These are phyloP conservation scores for Echium plantagineum DNA, from an alignment of 257 asterid genomes.

Conservation along the genomic window DNA sequence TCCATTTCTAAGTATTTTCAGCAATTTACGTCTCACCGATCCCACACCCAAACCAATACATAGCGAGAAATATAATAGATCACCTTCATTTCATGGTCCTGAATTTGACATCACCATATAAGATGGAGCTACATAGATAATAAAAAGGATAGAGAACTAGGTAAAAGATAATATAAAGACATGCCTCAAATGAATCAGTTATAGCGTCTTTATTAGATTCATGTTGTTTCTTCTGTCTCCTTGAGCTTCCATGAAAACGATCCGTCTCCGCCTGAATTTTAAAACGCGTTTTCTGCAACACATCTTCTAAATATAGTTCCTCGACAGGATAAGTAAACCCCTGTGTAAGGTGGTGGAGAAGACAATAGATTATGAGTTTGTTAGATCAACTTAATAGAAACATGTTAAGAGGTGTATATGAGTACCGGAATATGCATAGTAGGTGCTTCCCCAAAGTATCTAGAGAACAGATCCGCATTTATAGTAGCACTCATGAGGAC, in stretches of 20 bases:
- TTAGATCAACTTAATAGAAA: conserved; percentile 7
- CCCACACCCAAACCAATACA: no score
- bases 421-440: conserved; percentile 81
- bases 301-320: conserved; percentile 80
- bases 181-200: conserved; percentile 74
- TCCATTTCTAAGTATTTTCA: no score
- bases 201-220: conserved; percentile 64
- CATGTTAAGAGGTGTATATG: conserved; percentile 10
- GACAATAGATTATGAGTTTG: conserved; percentile 7
- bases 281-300: conserved; percentile 70
- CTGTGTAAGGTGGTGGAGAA: conserved; percentile 29
- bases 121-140: neutral
- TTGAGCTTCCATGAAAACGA: conserved; percentile 43
- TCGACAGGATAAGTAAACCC: conserved; percentile 85
- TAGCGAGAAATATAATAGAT: no score
- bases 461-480: conserved; percentile 78
- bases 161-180: conserved; percentile 7
- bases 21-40: no score
- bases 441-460: conserved; percentile 82
- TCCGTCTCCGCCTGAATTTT: conserved; percentile 41
- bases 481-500: conserved; percentile 98
- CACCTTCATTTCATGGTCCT: neutral
- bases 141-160: neutral
- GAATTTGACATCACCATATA: neutral
- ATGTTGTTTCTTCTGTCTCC: conserved; percentile 58